Base-by-base conservation (phyloP, 345 rosid genomes). In the Boechera retrofracta region DNA sequence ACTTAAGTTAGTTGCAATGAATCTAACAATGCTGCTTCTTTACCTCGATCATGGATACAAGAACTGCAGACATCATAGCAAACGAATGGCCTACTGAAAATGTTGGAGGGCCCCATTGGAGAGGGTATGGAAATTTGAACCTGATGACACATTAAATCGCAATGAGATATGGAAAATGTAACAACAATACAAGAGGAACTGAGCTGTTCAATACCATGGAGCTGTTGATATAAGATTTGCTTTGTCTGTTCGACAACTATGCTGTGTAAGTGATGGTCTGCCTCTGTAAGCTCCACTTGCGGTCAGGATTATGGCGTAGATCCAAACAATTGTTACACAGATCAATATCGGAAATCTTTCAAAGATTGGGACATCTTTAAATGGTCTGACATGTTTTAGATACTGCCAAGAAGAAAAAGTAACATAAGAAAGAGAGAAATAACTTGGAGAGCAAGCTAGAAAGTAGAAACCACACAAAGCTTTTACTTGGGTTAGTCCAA, bases 41-140 rank as follows among this genome's bases (percentile, higher is more conserved):
- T 83, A 95, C 99, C 99, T 95, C 99, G 45, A 91, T 87, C 90
- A 92, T 86, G 48, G 99, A 88, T 21, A 95, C 99, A 60, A 95
- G 89, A 71, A 90, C 93, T 11, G 98, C 90, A 73, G 96, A 87
- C 91, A 93, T 89, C 97, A 95, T 91, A 67, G 96, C 98, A 76
- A 95, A 89, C 33, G 90, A 85, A 82, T 96, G 99, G 49, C 96
- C 94, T 32, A 93, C 99, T 38, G 94, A 81, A 82, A 96, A 96
- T 41, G 94, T 93, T 11, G 99, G 99, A n/a, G 99, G 84, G 0
- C 99, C 99, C 99, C 99, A 95, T 56, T 95, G 99, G 28, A 95
- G 91, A 67, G 99, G 99, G 80, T 92, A 95, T 39, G 99, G 99
- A 70, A 95, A 81, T 77, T 82, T 88, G 77, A 95, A 86, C 99